Conservation (phyloP, 495 filamentous ascomycete species). For the Podospora fimiseda region DNA sequence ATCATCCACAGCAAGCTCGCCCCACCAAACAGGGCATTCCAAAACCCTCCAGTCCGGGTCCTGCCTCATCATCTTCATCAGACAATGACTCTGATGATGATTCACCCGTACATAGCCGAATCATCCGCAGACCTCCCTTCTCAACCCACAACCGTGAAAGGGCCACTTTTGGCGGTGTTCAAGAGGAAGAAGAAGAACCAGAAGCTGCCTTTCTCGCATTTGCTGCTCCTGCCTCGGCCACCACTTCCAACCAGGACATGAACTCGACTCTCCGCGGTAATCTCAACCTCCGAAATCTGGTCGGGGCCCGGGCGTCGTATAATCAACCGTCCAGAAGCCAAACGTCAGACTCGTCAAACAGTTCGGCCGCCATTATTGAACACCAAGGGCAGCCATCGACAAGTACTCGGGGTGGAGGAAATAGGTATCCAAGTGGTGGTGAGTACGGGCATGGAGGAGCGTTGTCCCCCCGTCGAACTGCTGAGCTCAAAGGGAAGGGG, state of each 20-base stretch:
- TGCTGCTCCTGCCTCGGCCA: slow-evolving; percentile 6
- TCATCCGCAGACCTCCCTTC: slow-evolving; percentile 54
- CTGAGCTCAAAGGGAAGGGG: slow-evolving; percentile 47
- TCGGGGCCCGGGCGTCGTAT: neutral
- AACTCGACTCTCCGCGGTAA: slow-evolving; percentile 56
- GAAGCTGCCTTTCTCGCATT: slow-evolving; percentile 73
- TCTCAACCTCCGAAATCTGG: neutral
- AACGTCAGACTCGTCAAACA: slow-evolving; percentile 55
- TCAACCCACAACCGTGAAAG: slow-evolving; percentile 21
- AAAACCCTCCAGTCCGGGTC: slow-evolving; percentile 28
- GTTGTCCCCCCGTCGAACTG: slow-evolving; percentile 49
- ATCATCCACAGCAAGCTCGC: neutral
- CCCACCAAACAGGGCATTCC: slow-evolving; percentile 6
- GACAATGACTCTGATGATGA: slow-evolving; percentile 24
- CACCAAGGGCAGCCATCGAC: slow-evolving; percentile 6
- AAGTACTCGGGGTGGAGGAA: slow-evolving; percentile 3
- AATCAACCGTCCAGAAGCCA: slow-evolving; percentile 25
- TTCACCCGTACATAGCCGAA: slow-evolving; percentile 43
- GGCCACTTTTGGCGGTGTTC: slow-evolving; percentile 1
- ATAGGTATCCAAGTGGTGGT: neutral
- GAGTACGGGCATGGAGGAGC: slow-evolving; percentile 10
- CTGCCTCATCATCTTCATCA: slow-evolving; percentile 31
- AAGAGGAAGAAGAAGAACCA: slow-evolving; percentile 50
- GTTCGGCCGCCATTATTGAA: slow-evolving; percentile 46
- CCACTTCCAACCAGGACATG: slow-evolving; percentile 43